Conservation (phyloP, 2,329 filamentous ascomycete genomes). For the Orbilia blumenaviensis region DNA sequence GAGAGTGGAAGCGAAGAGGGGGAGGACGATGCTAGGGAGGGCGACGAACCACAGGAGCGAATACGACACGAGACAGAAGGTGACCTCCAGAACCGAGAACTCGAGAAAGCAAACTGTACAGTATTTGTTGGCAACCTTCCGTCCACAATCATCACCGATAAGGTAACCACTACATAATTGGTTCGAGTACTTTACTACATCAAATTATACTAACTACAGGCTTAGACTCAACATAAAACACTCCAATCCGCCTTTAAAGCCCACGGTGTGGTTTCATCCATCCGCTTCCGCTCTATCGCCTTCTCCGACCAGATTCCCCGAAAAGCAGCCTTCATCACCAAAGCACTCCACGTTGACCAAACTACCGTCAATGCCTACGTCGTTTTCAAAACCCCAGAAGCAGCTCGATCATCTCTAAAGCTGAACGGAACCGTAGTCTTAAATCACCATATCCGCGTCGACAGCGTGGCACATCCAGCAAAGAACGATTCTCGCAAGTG, state of each 20-base stretch:
- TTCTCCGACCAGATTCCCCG: constrained; percentile 85
- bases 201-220: constrained; percentile 62
- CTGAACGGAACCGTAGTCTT: constrained; percentile 87
- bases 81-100: constrained; percentile 65
- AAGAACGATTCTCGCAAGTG: constrained; percentile 85
- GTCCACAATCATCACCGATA: constrained; percentile 80
- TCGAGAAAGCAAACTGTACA: constrained; percentile 87
- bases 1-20: constrained; percentile 59
- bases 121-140: constrained; percentile 94
- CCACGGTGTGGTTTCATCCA: constrained; percentile 74
- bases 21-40: constrained; percentile 56
- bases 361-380: constrained; percentile 94
- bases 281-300: constrained; percentile 92
- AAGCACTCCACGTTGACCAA: constrained; percentile 89
- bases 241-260: constrained; percentile 56
- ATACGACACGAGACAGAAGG: constrained; percentile 66
- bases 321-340: constrained; percentile 91
- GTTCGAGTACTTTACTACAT: constrained; percentile 62
- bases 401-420: constrained; percentile 78
- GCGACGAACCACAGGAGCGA: constrained; percentile 53
- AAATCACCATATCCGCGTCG: constrained; percentile 86
- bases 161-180: constrained; percentile 78
- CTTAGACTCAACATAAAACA: constrained; percentile 66
- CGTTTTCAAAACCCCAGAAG: constrained; percentile 79
- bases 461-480: constrained; percentile 87